These are phyloP conservation scores for Hypericum androsaemum DNA, from an alignment of 345 rosid genomes.

Conservation along the genomic window DNA sequence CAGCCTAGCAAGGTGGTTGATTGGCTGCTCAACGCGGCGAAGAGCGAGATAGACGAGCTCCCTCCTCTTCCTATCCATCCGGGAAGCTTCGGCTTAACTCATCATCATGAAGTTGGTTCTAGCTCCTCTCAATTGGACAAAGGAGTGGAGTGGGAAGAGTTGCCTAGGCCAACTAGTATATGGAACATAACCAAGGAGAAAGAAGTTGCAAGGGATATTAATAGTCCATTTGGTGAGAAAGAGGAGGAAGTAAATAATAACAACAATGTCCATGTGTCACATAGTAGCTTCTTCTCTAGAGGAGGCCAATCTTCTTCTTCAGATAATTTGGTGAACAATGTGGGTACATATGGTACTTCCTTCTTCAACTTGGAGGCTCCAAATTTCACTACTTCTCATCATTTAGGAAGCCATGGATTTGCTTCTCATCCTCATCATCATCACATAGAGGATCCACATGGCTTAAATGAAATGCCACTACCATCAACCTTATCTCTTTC, in stretches of 20 bases:
- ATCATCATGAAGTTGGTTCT: constrained; percentile 10
- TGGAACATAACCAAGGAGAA: constrained; percentile 26
- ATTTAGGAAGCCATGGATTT: constrained; percentile 28
- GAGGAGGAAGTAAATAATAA: constrained; percentile 14
- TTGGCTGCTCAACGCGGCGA: constrained; percentile 67
- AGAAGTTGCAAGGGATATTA: constrained; percentile 15
- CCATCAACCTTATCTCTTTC: constrained; percentile 39
- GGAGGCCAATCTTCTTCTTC: constrained; percentile 11
- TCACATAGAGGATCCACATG: constrained; percentile 20
- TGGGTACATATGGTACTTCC: constrained; percentile 22
- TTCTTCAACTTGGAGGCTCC: constrained; percentile 37
- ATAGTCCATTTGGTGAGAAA: constrained; percentile 17
- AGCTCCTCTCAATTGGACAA: constrained; percentile 25
- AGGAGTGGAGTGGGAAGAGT: constrained; percentile 22
- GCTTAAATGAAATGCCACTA: constrained; percentile 37
- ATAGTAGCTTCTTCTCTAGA: constrained; percentile 14
- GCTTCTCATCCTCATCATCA: constrained; percentile 13
- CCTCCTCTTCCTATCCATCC: constrained; percentile 60
- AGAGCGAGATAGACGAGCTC: constrained; percentile 64
- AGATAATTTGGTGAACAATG: constrained; percentile 12
- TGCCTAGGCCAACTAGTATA: constrained; percentile 15
- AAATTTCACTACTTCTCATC: constrained; percentile 20
- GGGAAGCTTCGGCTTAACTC: constrained; percentile 23
- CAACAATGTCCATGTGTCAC: constrained; percentile 12
- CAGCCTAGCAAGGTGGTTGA: constrained; percentile 81